phyloP scores from a whole-genome alignment of 768 basidiomycete species.

The Coprinopsis cinerea region DNA sequence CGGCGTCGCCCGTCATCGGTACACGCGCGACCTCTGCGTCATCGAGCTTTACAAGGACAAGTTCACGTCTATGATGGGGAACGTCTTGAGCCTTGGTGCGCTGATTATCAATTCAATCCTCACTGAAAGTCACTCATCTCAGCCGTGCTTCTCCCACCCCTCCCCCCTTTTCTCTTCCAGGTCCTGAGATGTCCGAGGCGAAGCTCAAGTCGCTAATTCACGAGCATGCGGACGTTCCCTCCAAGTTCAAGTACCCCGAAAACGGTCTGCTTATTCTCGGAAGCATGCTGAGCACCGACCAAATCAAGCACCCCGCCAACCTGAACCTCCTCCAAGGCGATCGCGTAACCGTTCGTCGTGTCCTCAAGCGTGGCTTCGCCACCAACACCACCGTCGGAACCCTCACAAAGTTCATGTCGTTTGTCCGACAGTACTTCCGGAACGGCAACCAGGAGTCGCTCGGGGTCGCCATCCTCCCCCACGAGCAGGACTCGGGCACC shows the following conservation, averaged over 20 bases:
- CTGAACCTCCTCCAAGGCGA: conserved; percentile 14
- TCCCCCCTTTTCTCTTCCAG: too few species aligned
- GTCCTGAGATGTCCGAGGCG: conserved; percentile 17
- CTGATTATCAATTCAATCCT: conserved; percentile 18
- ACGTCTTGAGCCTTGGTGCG: conserved; percentile 32
- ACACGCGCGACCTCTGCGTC: conserved; percentile 33
- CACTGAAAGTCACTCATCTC: conserved; percentile 18
- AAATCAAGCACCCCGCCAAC: conserved; percentile 24
- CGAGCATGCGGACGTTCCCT: conserved; percentile 11
- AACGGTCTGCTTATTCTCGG: conserved; percentile 25
- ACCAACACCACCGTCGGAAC: conserved; percentile 33
- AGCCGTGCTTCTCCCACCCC: too few species aligned
- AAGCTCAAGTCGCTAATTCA: conserved; percentile 19
- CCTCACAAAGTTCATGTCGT: conserved; percentile 26
- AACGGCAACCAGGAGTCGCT: conserved; percentile 15
- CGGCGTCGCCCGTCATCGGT: conserved; percentile 22
- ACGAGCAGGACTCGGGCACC: conserved; percentile 19
- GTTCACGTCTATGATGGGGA: conserved; percentile 27
- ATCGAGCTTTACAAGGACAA: conserved; percentile 31
- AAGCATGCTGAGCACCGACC: conserved; percentile 25
- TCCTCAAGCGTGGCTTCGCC: conserved; percentile 23
- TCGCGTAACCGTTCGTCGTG: conserved; percentile 19
- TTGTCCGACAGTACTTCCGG: conserved; percentile 23
- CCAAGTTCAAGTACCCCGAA: conserved; percentile 25
- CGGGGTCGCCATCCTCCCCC: conserved; percentile 24